These are phyloP conservation scores for Amorphotheca resinae DNA, from an alignment of 495 filamentous ascomycete genomes.

Conservation along the genomic window DNA sequence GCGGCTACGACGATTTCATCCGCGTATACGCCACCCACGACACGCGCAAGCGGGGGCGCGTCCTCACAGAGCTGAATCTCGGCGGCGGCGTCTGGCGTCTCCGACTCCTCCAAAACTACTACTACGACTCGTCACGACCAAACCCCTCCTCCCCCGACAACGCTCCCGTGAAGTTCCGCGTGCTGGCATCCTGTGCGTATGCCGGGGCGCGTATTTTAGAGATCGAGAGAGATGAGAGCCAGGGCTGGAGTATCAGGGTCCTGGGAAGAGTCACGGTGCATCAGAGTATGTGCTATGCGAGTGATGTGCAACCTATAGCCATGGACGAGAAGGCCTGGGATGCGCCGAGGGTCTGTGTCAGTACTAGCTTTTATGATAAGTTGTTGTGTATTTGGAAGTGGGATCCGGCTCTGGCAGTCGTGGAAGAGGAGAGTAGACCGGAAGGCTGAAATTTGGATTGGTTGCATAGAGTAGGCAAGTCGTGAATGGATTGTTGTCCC, in stretches of 20 bases:
- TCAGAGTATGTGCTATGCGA: conserved; percentile 92
- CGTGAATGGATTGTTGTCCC: too few relatives aligned
- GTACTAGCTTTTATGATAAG: conserved; percentile 85
- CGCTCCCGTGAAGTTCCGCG: conserved; percentile 28
- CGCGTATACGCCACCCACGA: conserved; percentile 46
- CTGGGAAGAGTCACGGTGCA: conserved; percentile 73
- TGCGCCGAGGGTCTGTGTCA: conserved; percentile 38
- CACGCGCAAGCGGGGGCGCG: conserved; percentile 20
- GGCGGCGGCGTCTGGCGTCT: conserved; percentile 88
- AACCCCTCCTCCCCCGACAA: background rate
- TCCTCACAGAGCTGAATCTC: conserved; percentile 52
- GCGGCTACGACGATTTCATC: conserved; percentile 83
- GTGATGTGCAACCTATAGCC: conserved; percentile 47
- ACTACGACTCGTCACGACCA: too few relatives aligned
- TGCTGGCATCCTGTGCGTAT: conserved; percentile 92
- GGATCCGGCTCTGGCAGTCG: conserved; percentile 10
- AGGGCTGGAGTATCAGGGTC: conserved; percentile 49
- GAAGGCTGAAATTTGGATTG: too few relatives aligned
- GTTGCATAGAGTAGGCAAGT: too few relatives aligned
- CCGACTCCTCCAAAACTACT: conserved; percentile 38
- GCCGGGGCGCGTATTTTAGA: conserved; percentile 61
- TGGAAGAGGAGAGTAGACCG: too few relatives aligned
- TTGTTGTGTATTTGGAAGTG: conserved; percentile 67
- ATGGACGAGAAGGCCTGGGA: conserved; percentile 6
- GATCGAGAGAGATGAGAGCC: conserved; percentile 24